Base-by-base conservation (phyloP, 2,329 filamentous ascomycete genomes). In the Camptophora hylomeconis region DNA sequence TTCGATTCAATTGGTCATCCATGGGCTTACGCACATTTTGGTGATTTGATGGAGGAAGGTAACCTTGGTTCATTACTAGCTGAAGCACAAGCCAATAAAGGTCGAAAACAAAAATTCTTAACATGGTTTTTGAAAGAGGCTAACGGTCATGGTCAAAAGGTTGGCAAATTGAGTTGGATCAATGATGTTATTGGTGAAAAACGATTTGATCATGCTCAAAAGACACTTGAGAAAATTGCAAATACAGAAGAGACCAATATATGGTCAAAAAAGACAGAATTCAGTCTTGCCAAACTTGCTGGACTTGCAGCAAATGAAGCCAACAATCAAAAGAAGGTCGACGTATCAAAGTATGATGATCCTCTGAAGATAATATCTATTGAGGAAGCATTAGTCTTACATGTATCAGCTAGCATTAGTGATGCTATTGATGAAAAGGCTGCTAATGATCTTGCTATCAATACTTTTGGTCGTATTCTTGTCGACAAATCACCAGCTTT, bases 211-310 rank as follows among this genome's bases (percentile, higher is more conserved):
- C 68, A 72, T 32, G 86, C 87, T 7, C 75, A 78, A 4, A 59
- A 72, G 22, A 78, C 75, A 1, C 65, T 98, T 25, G 61, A 80
- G 23, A 61, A 71, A 5, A 64, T 86, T 12, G 84, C 81, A 0
- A 59, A 76, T 12, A 65, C 67, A 27, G 71, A 73, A 30, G 86
- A 94, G 51, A 69, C 72, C 29, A 78, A 86, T 44, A 58, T 89
- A 3, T 95, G 87, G 87, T 83, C 74, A 56, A 92, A 92, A 60
- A 89, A 92, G 53, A 80, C 93, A 18, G 80, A 95, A 54, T 61
- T 95, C 15, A 92, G 83, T 35, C 65, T 98, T 20, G 80, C 81
- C 19, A 95, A 94, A 54, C 65, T 98, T 25, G 71, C 76, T 10
- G 65, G 74, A 30, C 56, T 94, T 40, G 81, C 81, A 10, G 70